Evolutionary conservation across 2,329 filamentous ascomycete genomes (phyloP).

Genomic region (Apiospora sp.): DNA sequence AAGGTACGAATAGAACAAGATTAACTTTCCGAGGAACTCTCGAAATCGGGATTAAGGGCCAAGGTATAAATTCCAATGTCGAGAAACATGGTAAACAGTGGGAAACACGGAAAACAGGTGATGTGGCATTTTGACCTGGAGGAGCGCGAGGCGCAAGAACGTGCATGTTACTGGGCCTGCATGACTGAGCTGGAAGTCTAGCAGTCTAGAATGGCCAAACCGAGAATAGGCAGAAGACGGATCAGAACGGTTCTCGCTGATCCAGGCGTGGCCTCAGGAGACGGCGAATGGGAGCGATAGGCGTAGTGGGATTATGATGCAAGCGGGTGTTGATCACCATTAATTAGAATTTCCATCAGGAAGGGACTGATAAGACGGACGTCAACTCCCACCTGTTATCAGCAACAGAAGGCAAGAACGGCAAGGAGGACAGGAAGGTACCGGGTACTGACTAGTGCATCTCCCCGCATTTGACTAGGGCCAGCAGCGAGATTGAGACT

Average conservation of each 20-base stretch:
- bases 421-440: not conserved
- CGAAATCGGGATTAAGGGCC: not conserved
- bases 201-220: not conserved
- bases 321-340: not conserved
- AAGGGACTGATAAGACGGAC: not conserved
- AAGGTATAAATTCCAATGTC: not conserved
- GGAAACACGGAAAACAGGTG: not conserved
- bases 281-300: not conserved
- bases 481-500: not conserved
- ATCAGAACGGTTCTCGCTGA: slow-evolving; percentile 13
- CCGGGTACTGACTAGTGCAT: not conserved
- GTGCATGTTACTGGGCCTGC: not conserved
- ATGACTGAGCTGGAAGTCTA: slow-evolving; percentile 12
- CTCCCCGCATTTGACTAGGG: slow-evolving; percentile 18
- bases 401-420: not conserved
- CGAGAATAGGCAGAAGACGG: not conserved
- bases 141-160: not conserved
- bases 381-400: not conserved
- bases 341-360: not conserved
- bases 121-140: not conserved
- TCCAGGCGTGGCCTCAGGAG: slow-evolving; percentile 13
- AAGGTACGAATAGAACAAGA: not conserved
- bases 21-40: not conserved
- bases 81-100: too few relatives aligned
- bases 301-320: slow-evolving; percentile 2